Evolutionary conservation across 495 filamentous ascomycete genomes (phyloP).

Genomic region (Xanthoparmelia taractica): DNA sequence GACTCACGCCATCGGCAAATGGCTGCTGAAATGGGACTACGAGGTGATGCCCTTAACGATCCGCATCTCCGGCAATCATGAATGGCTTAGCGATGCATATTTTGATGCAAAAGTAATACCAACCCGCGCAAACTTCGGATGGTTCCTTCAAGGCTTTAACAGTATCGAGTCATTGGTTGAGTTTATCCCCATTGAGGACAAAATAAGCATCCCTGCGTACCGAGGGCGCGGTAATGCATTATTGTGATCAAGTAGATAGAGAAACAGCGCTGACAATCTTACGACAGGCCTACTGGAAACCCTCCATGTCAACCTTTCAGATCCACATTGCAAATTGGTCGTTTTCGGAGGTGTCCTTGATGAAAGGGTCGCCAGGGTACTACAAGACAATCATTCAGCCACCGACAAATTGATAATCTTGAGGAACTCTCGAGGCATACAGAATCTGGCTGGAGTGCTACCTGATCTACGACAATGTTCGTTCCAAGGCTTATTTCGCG

Average conservation of each 20-base stretch:
- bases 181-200: not conserved
- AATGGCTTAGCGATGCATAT: not conserved
- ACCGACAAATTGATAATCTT: not conserved
- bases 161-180: not conserved
- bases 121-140: not conserved
- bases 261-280: not conserved
- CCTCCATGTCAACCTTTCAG: not conserved
- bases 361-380: not conserved
- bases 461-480: not conserved
- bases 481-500: not conserved
- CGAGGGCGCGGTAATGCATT: not conserved
- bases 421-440: not conserved
- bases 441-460: not conserved
- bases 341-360: not conserved
- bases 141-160: not conserved
- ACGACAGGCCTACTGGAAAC: not conserved
- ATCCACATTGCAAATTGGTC: not conserved
- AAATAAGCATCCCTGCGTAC: not conserved
- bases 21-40: not conserved
- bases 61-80: not conserved
- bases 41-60: not conserved
- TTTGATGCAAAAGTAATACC: not conserved
- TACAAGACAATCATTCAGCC: not conserved
- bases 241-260: too few species aligned
- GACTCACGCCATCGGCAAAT: not conserved